A percentile compares a stretch with the other conserved stretches of the same genome.
phyloP scores from a whole-genome alignment of 176 grass and related monocot species.

The Carex littledalei region DNA sequence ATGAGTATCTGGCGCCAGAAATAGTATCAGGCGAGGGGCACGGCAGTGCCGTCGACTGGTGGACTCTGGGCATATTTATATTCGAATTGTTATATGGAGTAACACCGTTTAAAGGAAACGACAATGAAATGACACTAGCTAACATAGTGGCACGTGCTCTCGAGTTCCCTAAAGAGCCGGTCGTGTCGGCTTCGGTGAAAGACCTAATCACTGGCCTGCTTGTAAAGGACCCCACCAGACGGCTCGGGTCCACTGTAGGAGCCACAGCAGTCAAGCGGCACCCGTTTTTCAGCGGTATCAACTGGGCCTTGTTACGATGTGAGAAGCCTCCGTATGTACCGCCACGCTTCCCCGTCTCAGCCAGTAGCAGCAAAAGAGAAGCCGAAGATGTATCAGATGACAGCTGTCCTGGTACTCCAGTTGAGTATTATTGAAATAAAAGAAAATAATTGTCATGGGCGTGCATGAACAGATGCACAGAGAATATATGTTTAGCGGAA shows the following conservation, averaged over 20 bases:
- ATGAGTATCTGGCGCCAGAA: constrained; percentile 93
- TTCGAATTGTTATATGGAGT: constrained; percentile 92
- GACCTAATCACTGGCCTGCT: constrained; percentile 60
- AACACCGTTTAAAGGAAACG: constrained; percentile 75
- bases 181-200: constrained; percentile 42
- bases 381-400: constrained; percentile 26
- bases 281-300: constrained; percentile 68
- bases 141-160: constrained; percentile 93
- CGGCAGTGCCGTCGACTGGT: constrained; percentile 93
- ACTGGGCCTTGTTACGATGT: constrained; percentile 85
- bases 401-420: constrained; percentile 39
- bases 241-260: constrained; percentile 69
- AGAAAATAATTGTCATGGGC: neutral
- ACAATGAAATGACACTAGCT: constrained; percentile 85
- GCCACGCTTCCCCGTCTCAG: constrained; percentile 20
- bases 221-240: constrained; percentile 60
- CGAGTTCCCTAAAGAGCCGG: constrained; percentile 72
- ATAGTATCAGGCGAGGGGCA: constrained; percentile 93
- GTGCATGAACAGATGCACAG: neutral
- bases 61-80: constrained; percentile 84
- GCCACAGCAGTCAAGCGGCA: constrained; percentile 75
- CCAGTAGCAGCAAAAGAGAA: neutral
- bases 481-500: neutral
- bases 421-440: constrained; percentile 41
- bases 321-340: constrained; percentile 60